Percentiles rank a stretch among this genome's conserved stretches.
These are phyloP conservation scores for Xylaria nigripes DNA, from an alignment of 495 filamentous ascomycete species.

Conservation along the genomic window DNA sequence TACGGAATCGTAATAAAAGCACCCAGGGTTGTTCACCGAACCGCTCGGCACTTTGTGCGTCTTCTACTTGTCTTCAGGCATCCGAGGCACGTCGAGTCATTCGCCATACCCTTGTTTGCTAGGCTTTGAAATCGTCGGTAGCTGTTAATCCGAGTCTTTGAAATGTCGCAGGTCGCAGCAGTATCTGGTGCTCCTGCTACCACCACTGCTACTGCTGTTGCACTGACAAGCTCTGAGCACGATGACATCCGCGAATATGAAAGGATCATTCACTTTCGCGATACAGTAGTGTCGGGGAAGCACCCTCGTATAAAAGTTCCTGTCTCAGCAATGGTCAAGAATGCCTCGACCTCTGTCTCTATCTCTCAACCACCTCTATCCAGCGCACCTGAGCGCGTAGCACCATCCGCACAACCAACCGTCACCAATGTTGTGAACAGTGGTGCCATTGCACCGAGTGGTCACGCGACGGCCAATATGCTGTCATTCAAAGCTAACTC, in stretches of 20 bases:
- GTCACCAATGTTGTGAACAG: conserved; percentile 14
- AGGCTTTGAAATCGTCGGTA: conserved; percentile 3
- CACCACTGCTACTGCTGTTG: conserved; percentile 2
- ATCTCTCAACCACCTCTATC: conserved; percentile 28
- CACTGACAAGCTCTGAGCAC: conserved; percentile 22
- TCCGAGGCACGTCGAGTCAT: background rate
- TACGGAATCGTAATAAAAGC: background rate
- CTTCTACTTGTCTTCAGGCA: background rate
- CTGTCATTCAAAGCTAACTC: conserved; percentile 33
- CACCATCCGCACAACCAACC: conserved; percentile 18
- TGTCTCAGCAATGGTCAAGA: conserved; percentile 22
- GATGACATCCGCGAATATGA: conserved; percentile 51
- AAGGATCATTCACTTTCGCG: conserved; percentile 66
- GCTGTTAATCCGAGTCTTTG: conserved; percentile 11
- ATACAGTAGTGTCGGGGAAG: conserved; percentile 65
- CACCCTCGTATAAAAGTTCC: conserved; percentile 60
- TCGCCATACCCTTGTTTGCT: background rate
- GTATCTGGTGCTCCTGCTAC: conserved; percentile 2
- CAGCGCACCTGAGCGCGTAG: conserved; percentile 19
- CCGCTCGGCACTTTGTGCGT: background rate
- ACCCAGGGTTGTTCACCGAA: background rate
- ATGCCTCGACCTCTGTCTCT: conserved; percentile 23
- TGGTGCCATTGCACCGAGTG: no score
- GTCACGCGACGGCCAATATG: conserved; percentile 28
- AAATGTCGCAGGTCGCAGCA: conserved; percentile 11